Conservation (phyloP, 2,329 filamentous ascomycete genomes). For the Penicillium frequentans region DNA sequence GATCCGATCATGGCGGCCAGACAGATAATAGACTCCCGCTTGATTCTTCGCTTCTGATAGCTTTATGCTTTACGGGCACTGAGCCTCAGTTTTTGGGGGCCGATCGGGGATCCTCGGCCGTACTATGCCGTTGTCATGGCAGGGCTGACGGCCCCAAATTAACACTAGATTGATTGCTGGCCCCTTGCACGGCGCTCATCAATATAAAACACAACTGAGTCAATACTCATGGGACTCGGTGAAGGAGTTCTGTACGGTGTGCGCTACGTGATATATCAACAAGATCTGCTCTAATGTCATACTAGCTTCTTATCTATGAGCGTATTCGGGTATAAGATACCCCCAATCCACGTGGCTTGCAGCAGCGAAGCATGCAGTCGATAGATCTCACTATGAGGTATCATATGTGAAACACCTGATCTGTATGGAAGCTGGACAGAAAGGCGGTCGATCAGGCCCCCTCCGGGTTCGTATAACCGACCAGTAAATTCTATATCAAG, state of each 20-base stretch:
- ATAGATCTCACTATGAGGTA: conserved; percentile 1
- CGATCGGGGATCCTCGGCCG: conserved; percentile 1
- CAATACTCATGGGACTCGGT: background rate
- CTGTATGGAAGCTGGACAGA: background rate
- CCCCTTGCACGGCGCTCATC: background rate
- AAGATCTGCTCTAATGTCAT: background rate
- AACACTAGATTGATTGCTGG: background rate
- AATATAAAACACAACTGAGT: too few species aligned
- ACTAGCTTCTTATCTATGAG: background rate
- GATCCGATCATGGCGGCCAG: background rate
- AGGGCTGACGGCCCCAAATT: background rate
- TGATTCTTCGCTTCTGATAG: background rate
- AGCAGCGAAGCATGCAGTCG: background rate
- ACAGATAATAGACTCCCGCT: background rate
- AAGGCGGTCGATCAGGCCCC: background rate
- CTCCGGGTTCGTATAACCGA: background rate
- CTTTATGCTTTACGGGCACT: background rate
- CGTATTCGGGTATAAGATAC: background rate
- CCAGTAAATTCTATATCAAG: background rate
- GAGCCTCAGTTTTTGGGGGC: conserved; percentile 8
- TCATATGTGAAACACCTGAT: background rate
- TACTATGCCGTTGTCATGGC: background rate
- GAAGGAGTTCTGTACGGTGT: too few species aligned
- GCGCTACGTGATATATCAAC: background rate
- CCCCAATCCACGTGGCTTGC: background rate